Percentiles rank a stretch among this genome's conserved stretches.
phyloP scores from a whole-genome alignment of 192 early-diverging fungal genomes.

The Coemansia sp. region DNA sequence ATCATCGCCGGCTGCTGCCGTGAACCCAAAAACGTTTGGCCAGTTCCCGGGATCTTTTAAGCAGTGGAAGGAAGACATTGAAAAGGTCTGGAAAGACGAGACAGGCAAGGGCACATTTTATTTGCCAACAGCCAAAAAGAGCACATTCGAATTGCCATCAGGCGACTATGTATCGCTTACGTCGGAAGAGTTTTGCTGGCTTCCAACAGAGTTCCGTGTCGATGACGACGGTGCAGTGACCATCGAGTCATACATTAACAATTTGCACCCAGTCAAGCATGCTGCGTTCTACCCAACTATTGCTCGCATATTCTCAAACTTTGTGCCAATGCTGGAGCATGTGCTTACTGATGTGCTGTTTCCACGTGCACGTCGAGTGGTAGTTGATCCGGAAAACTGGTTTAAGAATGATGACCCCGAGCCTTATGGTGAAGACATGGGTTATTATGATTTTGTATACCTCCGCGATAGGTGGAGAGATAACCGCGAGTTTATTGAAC shows the following conservation, averaged over 20 bases:
- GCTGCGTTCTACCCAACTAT: conserved; percentile 58
- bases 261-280: conserved; percentile 60
- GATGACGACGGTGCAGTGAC: conserved; percentile 45
- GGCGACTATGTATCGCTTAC: neutral
- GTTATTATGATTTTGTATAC: conserved; percentile 14
- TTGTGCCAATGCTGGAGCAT: conserved; percentile 68
- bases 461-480: conserved; percentile 23
- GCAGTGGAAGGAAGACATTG: conserved; percentile 15
- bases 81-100: neutral
- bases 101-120: neutral
- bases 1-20: conserved; percentile 21
- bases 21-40: conserved; percentile 38
- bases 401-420: conserved; percentile 12
- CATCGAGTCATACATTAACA: conserved; percentile 73
- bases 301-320: conserved; percentile 50
- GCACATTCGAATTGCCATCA: too few relatives aligned
- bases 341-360: conserved; percentile 40
- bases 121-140: neutral
- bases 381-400: conserved; percentile 21
- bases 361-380: conserved; percentile 3
- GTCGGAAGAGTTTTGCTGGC: conserved; percentile 54
- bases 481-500: conserved; percentile 19
- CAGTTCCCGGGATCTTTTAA: conserved; percentile 14
- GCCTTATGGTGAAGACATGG: conserved; percentile 9
- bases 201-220: conserved; percentile 66